Conservation (phyloP, 139 green algal genomes). For the Auxenochlorella protothecoides region DNA sequence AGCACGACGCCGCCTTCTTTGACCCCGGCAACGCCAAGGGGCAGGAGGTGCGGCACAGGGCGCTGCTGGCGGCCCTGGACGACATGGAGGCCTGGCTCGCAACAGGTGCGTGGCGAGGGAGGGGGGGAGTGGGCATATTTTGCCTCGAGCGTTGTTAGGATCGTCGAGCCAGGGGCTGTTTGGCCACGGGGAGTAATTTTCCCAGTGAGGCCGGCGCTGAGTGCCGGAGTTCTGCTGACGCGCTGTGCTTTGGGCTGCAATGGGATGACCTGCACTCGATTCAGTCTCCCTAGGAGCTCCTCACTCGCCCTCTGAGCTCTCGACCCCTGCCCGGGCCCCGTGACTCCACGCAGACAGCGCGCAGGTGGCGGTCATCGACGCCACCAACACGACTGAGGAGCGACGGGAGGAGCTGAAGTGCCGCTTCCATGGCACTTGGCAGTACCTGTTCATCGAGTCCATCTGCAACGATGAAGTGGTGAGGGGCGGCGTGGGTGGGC, state of each 20-base stretch:
- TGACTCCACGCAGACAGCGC: constrained; percentile 32
- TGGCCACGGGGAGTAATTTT: too few species aligned
- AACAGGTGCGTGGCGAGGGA: constrained; percentile 4
- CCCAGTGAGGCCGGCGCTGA: too few species aligned
- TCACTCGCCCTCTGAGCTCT: too few species aligned
- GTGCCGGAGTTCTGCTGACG: too few species aligned
- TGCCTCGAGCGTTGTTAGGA: too few species aligned
- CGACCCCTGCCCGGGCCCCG: not conserved
- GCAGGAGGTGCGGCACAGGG: constrained; percentile 53
- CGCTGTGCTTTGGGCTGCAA: too few species aligned
- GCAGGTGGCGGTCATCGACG: constrained; percentile 92
- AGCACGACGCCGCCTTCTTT: constrained; percentile 80
- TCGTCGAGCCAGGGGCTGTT: too few species aligned
- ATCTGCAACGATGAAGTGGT: constrained; percentile 75
- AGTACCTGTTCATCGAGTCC: constrained; percentile 91
- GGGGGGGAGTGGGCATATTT: too few species aligned
- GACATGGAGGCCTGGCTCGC: constrained; percentile 77
- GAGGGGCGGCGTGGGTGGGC: not conserved
- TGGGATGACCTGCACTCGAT: too few species aligned
- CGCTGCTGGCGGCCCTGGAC: constrained; percentile 66
- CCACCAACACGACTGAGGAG: constrained; percentile 83
- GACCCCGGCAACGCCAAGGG: constrained; percentile 67
- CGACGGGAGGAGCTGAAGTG: constrained; percentile 55
- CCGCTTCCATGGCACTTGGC: constrained; percentile 63
- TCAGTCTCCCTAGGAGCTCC: too few species aligned